Evolutionary conservation across 2,329 filamentous ascomycete species (phyloP), one percentile per base, ranked within the genome.

Genomic region (Penicillium italicum): DNA sequence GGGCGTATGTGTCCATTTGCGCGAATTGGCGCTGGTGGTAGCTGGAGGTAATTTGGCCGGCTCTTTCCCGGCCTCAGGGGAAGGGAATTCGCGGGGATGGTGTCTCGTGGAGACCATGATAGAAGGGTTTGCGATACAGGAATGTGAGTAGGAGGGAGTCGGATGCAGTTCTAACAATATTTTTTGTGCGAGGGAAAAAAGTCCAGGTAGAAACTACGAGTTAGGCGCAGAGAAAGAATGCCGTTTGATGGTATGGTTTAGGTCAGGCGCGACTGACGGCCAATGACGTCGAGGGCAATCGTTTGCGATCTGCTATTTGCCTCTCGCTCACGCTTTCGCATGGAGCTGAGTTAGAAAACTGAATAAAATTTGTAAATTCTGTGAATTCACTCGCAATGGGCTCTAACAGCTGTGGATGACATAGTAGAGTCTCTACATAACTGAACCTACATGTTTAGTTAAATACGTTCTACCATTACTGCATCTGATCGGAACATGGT

Each of bases 1-100:
- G 3, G 84, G 82, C 0, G 80, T 84, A 67, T 89, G 85, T 11
- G 80, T 76, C 83, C 84, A 72, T 69, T 65, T 67, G 44, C 67
- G 67, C 31, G 61, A 56, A 26, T 60, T 60, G 42, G 57, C 57
- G 30, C 37, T 56, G 24, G 60, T 59, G 22, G 66, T 62, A 6
- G 69, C 58, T 28, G 65, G 61, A 18, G 65, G 64, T 56, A 63
- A 66, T 68, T 64, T 64, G 62, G 50, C 60, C 47, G 62, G 52
- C 57, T 64, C 55, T 33, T 66, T 58, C 28, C 61, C 53, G 34
- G 66, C 59, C 34, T 66, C 55, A 18, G 72, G 66, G 37, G 73
- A 66, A 37, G 77, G 71, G 61, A 82, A 83, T 37, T 79, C 77
- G 42, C 73, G 66, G 26, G 81, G 80, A 62, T 84, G 81, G 22